Base-by-base conservation (phyloP, 139 green algal genomes). In the Auxenochlorella protothecoides region DNA sequence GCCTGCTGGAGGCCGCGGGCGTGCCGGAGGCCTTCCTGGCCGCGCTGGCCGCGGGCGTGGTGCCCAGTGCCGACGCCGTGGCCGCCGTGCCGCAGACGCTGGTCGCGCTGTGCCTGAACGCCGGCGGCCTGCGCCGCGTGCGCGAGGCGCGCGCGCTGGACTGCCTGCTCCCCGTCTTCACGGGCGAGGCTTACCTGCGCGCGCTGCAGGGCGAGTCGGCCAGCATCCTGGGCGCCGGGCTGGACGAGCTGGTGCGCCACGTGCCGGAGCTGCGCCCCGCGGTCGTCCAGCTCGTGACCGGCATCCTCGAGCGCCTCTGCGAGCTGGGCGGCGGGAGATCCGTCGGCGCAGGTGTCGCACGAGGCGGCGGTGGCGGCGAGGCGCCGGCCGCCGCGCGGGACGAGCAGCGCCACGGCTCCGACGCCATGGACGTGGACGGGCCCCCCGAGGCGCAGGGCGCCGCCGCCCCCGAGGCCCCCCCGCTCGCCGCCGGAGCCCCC, bases 211-310 rank as follows among this genome's bases (percentile, higher is more conserved):
- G 75, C 68, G 92, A 98, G 63, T 91, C 85, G 2, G 79, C 90
- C 3, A 79, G 74, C 11, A 78, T 92, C 4, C 73, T 98, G 9
- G 93, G 93, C 0, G 73, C 83, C 2, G 83, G 85, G 4, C 68
- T 97, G 63, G 92, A 98, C 74, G 93, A 98, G 83, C 80, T 97
- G 56, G 81, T 98, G 76, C 81, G 93, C 51, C 92, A 97, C 75
- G 86, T 91, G 53, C 84, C 86, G 4, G 68, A 71, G 3, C 81
- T 98, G 59, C 79, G 86, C 6, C 59, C 69, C 9, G 81, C 89
- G 12, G 90, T 83, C 6, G 71, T 96, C 5, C 68, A 88, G 5
- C 72, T 88, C 11, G 72, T 92, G 9, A 14, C 96, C 10, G 72
- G 87, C 27, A 80, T 92, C 3, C 79, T 97, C n/a, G 81, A 75